Evolutionary conservation across 2,329 filamentous ascomycete genomes (phyloP).

Genomic region (Phyllosticta paracitricarpa): DNA sequence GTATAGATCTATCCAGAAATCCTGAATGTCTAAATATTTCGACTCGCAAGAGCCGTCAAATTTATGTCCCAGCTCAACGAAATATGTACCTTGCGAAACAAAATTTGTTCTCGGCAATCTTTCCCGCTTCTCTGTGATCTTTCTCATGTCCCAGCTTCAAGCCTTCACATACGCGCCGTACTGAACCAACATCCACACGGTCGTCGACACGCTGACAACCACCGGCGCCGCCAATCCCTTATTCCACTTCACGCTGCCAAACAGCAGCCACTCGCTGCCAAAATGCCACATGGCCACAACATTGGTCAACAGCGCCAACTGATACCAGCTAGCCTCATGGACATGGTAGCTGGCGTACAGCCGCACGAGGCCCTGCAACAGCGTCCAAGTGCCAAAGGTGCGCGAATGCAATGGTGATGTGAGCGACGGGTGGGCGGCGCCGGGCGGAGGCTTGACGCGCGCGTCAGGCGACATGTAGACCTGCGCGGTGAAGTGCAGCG

Average conservation of each 20-base stretch:
- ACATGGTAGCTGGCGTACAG: conserved; percentile 80
- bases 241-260: conserved; percentile 60
- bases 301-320: conserved; percentile 75
- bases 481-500: conserved; percentile 71
- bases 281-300: conserved; percentile 70
- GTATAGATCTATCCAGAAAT: not conserved
- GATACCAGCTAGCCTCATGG: conserved; percentile 60
- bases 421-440: conserved; percentile 30
- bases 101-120: not conserved
- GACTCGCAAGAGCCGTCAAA: not conserved
- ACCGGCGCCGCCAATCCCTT: conserved; percentile 50
- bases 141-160: not conserved
- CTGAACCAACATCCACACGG: conserved; percentile 56
- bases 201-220: conserved; percentile 43
- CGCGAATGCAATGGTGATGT: conserved; percentile 67
- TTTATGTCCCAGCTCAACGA: not conserved
- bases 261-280: conserved; percentile 68
- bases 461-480: conserved; percentile 62
- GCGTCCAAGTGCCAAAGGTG: conserved; percentile 81
- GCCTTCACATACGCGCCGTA: conserved; percentile 57
- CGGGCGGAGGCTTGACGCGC: conserved; percentile 34
- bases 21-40: not conserved
- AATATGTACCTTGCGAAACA: not conserved
- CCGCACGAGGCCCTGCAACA: conserved; percentile 65
- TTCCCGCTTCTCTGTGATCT: not conserved